phyloP scores from a whole-genome alignment of 1,139 yeast genomes.

The Saccharomyces pastorianus region DNA sequence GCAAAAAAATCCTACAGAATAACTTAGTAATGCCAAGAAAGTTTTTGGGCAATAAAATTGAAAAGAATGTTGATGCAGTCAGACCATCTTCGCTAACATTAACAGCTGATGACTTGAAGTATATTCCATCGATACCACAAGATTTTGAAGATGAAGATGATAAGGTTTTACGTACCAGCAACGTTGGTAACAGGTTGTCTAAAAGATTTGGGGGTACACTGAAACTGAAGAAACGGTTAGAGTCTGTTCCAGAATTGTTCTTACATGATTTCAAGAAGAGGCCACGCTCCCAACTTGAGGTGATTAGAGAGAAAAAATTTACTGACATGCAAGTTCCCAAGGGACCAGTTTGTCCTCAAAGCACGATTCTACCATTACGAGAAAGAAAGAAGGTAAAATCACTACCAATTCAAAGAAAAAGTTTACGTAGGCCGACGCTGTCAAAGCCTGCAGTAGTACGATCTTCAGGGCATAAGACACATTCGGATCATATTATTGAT shows the following conservation, averaged over 20 bases:
- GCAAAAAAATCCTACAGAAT: neutral
- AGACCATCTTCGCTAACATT: conserved; percentile 28
- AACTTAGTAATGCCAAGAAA: conserved; percentile 22
- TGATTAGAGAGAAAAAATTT: conserved; percentile 2
- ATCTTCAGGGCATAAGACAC: neutral
- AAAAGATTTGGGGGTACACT: conserved; percentile 27
- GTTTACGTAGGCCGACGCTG: neutral
- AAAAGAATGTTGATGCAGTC: conserved; percentile 20
- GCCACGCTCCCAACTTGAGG: neutral
- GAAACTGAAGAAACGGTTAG: conserved; percentile 23
- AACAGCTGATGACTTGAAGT: conserved; percentile 23
- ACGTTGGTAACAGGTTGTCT: conserved; percentile 15
- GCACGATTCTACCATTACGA: neutral
- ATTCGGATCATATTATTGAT: neutral
- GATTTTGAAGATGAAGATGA: conserved; percentile 5
- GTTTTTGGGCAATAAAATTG: conserved; percentile 26
- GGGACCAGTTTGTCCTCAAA: neutral
- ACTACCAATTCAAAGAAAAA: neutral
- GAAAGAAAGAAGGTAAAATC: neutral
- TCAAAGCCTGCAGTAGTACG: neutral
- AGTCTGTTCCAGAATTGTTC: conserved; percentile 28
- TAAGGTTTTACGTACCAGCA: neutral
- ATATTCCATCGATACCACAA: conserved; percentile 19
- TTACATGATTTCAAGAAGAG: conserved; percentile 19
- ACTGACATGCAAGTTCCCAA: neutral